These are phyloP conservation scores for Talaromyces sp. DNA, from an alignment of 2,329 filamentous ascomycete genomes.

Conservation along the genomic window DNA sequence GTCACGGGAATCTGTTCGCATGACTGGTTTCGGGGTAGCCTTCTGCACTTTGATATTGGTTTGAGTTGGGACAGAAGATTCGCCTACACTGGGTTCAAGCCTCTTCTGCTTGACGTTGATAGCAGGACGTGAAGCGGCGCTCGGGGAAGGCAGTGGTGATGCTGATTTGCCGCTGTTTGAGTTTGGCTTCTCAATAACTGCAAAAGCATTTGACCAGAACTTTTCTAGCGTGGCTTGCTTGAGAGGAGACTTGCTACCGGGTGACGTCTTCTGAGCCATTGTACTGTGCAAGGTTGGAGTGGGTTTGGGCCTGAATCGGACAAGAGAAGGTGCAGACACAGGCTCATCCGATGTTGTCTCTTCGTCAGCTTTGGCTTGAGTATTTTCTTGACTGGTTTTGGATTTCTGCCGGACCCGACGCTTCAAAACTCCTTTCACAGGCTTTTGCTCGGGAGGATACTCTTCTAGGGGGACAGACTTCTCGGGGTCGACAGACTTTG, in stretches of 20 bases:
- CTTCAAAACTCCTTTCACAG: neutral
- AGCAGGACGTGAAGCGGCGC: neutral
- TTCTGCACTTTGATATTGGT: constrained; percentile 1
- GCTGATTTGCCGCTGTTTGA: neutral
- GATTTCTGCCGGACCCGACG: neutral
- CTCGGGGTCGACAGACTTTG: neutral
- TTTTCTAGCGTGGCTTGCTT: constrained; percentile 21
- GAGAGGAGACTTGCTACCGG: constrained; percentile 22
- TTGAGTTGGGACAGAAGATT: neutral
- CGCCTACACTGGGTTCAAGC: neutral
- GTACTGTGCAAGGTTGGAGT: constrained; percentile 24
- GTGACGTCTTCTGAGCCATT: constrained; percentile 32
- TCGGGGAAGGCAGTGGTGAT: neutral
- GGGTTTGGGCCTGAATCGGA: neutral
- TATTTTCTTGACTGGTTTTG: neutral
- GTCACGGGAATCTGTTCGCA: neutral
- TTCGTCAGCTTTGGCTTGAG: neutral
- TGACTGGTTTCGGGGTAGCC: neutral
- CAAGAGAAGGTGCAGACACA: neutral
- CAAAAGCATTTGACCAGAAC: neutral
- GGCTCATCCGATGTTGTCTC: neutral
- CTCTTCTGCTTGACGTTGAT: neutral
- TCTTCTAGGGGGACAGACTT: neutral
- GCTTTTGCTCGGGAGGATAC: neutral
- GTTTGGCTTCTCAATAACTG: neutral